Base-by-base conservation (phyloP, 2,329 filamentous ascomycete genomes). In the Paracoccidioides brasiliensis region DNA sequence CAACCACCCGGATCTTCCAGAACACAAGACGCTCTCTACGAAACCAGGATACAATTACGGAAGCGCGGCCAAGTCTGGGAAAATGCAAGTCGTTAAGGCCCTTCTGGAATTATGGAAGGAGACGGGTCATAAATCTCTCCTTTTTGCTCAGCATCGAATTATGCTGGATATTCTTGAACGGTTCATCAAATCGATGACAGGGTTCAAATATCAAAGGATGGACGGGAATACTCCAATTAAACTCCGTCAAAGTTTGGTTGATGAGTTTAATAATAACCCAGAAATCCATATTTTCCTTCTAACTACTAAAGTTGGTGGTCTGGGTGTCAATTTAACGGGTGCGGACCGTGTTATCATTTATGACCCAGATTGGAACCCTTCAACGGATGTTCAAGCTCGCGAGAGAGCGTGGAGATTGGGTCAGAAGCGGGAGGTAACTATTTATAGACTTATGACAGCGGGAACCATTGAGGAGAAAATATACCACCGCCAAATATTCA, bases 381-480 rank as follows among this genome's bases (percentile, higher is more conserved):
- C 91, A 0, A 97, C 91, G 0, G 93, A 98, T 66, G 78, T 96
- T 32, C 93, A 98, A 72, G 93, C 93, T 14, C 84, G 93, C 50
- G 93, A 98, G 71, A 82, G 93, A 64, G 93, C 94, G 5, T 98
- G 93, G 93, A 83, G 93, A 56, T 75, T 98, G 1, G 93, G 93
- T 0, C 93, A 98, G 72, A 96, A 94, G 70, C 85, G 86, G 54
- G 89, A 95, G 50, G 93, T 98, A 33, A 90, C 89, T 4, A 95
- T 98, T 28, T 98, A 96, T 68, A 86, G 94, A 40, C 78, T 98
- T n/a, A 95, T 98, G 87, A 95, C 89, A 3, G 89, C 91, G 4
- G 93, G 93, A 1, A 98, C 94, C 0, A 98, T 98, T 30, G 93
- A 98, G 67, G 93, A 98, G 70, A 98, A 98, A 74, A 98, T 98